Conservation (phyloP, 441 rosid genomes). For the Eruca vesicaria region DNA sequence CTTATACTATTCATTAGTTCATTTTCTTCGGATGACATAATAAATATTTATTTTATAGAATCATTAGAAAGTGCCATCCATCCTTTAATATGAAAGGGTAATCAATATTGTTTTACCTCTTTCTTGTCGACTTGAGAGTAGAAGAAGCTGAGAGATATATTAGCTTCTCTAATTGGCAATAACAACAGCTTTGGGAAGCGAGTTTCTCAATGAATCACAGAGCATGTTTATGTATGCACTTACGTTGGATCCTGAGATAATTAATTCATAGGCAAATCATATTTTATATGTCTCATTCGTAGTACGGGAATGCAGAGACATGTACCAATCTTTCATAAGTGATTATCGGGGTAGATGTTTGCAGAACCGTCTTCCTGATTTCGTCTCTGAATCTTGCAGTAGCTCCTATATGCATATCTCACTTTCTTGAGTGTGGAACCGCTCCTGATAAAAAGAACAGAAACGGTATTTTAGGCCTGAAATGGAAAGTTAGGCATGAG, state of each 20-base stretch:
- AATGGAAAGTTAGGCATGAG: background rate
- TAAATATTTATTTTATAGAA: background rate
- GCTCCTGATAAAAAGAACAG: background rate
- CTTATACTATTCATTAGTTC: too few relatives aligned
- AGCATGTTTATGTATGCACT: constrained; percentile 84
- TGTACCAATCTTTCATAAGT: constrained; percentile 83
- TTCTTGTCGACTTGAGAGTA: constrained; percentile 85
- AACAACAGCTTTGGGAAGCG: constrained; percentile 94
- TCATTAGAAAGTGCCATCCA: background rate
- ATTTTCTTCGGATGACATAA: too few relatives aligned
- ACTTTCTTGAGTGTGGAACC: background rate
- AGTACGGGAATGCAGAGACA: background rate
- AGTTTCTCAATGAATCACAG: constrained; percentile 77
- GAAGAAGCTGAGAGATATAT: constrained; percentile 80
- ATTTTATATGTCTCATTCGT: background rate
- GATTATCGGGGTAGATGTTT: constrained; percentile 70
- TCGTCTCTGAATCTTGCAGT: constrained; percentile 27
- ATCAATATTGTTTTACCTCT: constrained; percentile 59
- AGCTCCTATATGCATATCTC: background rate
- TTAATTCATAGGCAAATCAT: background rate
- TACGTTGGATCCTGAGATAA: constrained; percentile 76
- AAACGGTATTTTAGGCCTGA: too few relatives aligned
- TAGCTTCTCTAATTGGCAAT: constrained; percentile 93
- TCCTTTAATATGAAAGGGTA: background rate
- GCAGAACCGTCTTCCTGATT: constrained; percentile 71